Conservation (phyloP, 2,329 filamentous ascomycete species). For the Cadophora gregata region DNA sequence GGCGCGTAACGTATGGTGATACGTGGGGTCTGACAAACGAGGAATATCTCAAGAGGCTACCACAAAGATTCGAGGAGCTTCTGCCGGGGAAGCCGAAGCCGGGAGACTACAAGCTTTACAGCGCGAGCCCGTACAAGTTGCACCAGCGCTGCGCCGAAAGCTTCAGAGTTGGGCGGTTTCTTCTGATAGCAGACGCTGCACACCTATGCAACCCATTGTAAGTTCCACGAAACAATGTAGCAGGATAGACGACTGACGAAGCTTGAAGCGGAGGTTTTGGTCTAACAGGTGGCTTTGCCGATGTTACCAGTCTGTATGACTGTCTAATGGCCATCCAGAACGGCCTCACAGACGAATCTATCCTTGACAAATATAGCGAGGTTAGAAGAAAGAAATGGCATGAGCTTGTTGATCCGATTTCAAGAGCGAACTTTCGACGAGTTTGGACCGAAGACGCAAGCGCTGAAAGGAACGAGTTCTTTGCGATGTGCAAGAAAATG, state of each 20-base stretch:
- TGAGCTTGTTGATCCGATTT: constrained; percentile 49
- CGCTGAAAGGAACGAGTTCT: constrained; percentile 47
- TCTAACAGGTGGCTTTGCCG: constrained; percentile 67
- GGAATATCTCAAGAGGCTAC: constrained; percentile 59
- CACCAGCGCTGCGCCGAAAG: constrained; percentile 54
- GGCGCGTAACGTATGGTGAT: constrained; percentile 70
- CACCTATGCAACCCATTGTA: constrained; percentile 59
- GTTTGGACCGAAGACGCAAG: constrained; percentile 43
- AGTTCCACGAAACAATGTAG: not conserved
- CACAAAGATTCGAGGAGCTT: constrained; percentile 61
- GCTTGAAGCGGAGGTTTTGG: constrained; percentile 59
- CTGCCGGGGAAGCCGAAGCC: constrained; percentile 65
- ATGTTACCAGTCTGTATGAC: constrained; percentile 65
- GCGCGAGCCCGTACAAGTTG: constrained; percentile 55
- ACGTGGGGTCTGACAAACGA: constrained; percentile 56
- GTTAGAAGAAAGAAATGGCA: constrained; percentile 47
- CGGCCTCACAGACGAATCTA: constrained; percentile 45
- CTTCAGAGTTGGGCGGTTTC: constrained; percentile 52
- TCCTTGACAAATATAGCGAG: constrained; percentile 50
- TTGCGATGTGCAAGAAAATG: constrained; percentile 44
- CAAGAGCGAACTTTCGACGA: constrained; percentile 49
- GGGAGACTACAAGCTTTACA: constrained; percentile 60
- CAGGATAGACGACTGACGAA: not conserved
- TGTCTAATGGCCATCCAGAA: constrained; percentile 54
- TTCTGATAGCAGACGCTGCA: constrained; percentile 56